phyloP scores from a whole-genome alignment of 495 filamentous ascomycete genomes.

The Barbatosphaeria neglecta region DNA sequence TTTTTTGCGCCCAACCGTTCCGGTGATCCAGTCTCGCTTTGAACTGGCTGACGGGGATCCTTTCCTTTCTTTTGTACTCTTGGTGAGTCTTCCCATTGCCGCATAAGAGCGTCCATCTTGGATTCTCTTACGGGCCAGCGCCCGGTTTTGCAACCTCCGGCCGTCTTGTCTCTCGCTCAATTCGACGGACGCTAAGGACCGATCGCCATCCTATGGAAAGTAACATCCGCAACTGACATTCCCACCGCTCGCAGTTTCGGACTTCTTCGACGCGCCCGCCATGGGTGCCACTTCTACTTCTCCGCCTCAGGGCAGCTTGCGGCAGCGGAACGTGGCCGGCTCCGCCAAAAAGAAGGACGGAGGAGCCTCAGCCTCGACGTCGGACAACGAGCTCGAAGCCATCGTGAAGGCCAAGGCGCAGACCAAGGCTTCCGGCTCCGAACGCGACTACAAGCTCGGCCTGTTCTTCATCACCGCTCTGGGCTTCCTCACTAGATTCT shows the following conservation, averaged over 20 bases:
- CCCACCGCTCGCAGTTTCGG: not conserved
- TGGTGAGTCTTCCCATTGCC: not conserved
- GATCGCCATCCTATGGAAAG: not conserved
- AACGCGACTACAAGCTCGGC: conserved; percentile 80
- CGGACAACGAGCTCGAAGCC: conserved; percentile 37
- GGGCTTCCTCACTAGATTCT: conserved; percentile 88
- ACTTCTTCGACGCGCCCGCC: conserved; percentile 8
- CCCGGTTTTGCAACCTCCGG: too few relatives aligned
- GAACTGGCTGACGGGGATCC: not conserved
- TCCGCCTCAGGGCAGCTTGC: conserved; percentile 37
- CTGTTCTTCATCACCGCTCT: conserved; percentile 64
- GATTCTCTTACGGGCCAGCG: too few relatives aligned
- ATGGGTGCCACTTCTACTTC: conserved; percentile 20
- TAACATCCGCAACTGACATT: not conserved
- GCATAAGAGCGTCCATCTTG: too few relatives aligned
- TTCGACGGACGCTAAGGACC: too few relatives aligned
- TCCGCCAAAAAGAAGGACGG: conserved; percentile 33
- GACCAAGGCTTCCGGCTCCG: conserved; percentile 18
- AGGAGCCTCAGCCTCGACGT: conserved; percentile 13
- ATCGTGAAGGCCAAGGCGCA: conserved; percentile 18
- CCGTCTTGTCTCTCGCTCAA: too few relatives aligned
- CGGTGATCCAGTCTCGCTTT: not conserved
- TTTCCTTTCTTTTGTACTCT: not conserved
- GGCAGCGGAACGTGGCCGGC: conserved; percentile 39
- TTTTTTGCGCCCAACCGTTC: not conserved